phyloP scores from a whole-genome alignment of 306 rosid genomes.

The Cicer judaicum region DNA sequence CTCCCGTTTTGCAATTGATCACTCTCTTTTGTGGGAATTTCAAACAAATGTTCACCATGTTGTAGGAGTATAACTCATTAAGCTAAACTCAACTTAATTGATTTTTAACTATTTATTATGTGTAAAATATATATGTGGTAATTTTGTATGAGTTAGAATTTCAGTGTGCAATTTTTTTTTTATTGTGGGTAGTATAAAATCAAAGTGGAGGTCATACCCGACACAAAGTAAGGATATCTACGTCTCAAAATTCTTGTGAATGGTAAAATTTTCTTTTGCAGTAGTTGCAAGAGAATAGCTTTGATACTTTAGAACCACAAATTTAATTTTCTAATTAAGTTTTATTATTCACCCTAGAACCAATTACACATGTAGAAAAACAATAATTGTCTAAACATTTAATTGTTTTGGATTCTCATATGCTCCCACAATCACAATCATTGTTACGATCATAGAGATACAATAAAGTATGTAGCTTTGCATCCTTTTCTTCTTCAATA shows the following conservation, averaged over 20 bases:
- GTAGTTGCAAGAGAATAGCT: conserved; percentile 73
- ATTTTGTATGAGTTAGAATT: too few species aligned
- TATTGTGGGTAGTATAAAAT: too few species aligned
- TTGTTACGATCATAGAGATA: conserved; percentile 54
- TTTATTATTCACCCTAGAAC: neutral
- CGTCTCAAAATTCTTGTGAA: too few species aligned
- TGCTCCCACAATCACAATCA: conserved; percentile 30
- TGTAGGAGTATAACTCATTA: too few species aligned
- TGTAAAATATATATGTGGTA: too few species aligned
- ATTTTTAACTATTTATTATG: too few species aligned
- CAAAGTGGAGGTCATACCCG: too few species aligned
- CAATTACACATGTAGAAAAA: neutral
- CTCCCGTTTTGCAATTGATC: conserved; percentile 70
- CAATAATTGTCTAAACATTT: neutral
- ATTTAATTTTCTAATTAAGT: conserved; percentile 28
- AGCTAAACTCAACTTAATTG: too few species aligned
- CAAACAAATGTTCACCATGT: too few species aligned
- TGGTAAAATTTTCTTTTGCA: conserved; percentile 81
- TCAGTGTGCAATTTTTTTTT: too few species aligned
- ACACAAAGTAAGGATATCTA: too few species aligned
- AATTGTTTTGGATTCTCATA: conserved; percentile 46
- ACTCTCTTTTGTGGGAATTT: conserved; percentile 51
- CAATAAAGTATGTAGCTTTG: conserved; percentile 33
- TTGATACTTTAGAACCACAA: conserved; percentile 29
- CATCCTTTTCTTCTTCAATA: conserved; percentile 29